phyloP scores from a whole-genome alignment of 2,329 filamentous ascomycete species.

The Calonectria leucothoes region DNA sequence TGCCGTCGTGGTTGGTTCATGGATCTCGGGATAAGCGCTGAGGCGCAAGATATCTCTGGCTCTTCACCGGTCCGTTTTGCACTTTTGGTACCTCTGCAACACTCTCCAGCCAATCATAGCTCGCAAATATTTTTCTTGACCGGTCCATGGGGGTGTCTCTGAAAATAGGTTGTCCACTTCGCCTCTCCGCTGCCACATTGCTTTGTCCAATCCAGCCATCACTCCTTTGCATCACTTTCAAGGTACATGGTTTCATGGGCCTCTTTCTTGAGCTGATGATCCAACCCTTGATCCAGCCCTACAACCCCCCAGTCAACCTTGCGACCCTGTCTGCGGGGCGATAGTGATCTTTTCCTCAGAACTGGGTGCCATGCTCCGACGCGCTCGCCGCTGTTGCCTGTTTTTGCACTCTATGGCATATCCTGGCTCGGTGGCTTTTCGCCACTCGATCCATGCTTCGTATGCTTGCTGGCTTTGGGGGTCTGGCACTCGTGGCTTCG shows the following conservation, averaged over 20 bases:
- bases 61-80: neutral
- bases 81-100: neutral
- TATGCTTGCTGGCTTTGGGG: conserved; percentile 57
- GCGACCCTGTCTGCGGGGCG: neutral
- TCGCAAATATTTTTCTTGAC: neutral
- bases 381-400: conserved; percentile 54
- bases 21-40: neutral
- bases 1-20: neutral
- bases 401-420: conserved; percentile 60
- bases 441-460: conserved; percentile 61
- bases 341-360: neutral
- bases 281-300: neutral
- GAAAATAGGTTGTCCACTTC: neutral
- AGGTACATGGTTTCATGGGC: neutral
- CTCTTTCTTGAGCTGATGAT: neutral
- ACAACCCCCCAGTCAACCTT: neutral
- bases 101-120: neutral
- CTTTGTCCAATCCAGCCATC: neutral
- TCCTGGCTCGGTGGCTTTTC: conserved; percentile 60
- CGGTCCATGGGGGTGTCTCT: neutral
- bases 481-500: conserved; percentile 56
- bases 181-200: neutral
- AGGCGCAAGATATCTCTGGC: neutral
- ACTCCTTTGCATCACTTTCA: neutral
- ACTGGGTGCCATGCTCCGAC: conserved; percentile 35